phyloP scores from a whole-genome alignment of 805 yeast species.

The Lipomyces kockii region DNA sequence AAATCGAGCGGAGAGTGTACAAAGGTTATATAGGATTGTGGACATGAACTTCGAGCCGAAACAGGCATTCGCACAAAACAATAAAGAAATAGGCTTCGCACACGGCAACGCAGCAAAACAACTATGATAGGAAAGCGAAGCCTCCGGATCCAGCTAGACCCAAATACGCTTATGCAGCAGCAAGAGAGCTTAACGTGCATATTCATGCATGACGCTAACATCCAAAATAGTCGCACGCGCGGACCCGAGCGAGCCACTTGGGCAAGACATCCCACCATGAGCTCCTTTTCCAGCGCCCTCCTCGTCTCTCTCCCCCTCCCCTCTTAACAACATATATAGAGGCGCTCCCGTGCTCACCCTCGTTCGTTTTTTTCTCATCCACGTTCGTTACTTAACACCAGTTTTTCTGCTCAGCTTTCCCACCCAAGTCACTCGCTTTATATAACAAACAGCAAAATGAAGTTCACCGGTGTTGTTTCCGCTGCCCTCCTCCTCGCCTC shows the following conservation, averaged over 20 bases:
- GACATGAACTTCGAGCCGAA: slow-evolving; percentile 5
- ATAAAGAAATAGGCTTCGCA: slow-evolving; percentile 1
- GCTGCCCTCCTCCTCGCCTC: slow-evolving; percentile 36
- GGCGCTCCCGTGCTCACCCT: slow-evolving; percentile 7
- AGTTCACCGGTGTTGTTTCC: slow-evolving; percentile 36
- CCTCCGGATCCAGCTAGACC: background rate
- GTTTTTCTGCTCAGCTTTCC: slow-evolving; percentile 14
- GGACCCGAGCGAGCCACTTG: background rate
- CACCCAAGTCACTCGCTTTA: slow-evolving; percentile 20
- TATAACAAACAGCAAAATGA: slow-evolving; percentile 28
- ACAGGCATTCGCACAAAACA: background rate
- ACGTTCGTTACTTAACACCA: slow-evolving; percentile 12
- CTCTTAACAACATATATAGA: slow-evolving; percentile 14
- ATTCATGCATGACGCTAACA: slow-evolving; percentile 9
- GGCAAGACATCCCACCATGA: background rate
- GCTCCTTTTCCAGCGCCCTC: slow-evolving; percentile 1
- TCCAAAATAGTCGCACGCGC: background rate
- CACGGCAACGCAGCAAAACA: background rate
- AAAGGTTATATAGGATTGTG: background rate
- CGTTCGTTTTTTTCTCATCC: background rate
- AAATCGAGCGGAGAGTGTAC: background rate
- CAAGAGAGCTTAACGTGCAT: background rate
- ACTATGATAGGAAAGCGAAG: background rate
- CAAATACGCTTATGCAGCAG: slow-evolving; percentile 1
- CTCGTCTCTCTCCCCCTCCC: background rate